Evolutionary conservation across 2,329 filamentous ascomycete genomes (phyloP).

Genomic region (Clarireedia hainanense): DNA sequence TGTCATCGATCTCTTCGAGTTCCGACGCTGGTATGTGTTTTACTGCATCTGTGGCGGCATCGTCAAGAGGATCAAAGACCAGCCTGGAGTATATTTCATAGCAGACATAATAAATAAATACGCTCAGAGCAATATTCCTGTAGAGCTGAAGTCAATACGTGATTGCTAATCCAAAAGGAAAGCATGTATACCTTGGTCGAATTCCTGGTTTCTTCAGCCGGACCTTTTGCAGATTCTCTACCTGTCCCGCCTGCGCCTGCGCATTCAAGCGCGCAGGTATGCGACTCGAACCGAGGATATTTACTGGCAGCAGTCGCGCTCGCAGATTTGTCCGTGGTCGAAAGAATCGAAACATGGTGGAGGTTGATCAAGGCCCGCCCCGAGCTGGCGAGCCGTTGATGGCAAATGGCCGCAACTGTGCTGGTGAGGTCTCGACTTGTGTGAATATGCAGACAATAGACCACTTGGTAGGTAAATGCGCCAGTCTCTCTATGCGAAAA

Average conservation of each 20-base stretch:
- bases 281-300: slow-evolving; percentile 19
- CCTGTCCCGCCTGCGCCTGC: slow-evolving; percentile 15
- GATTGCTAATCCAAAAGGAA: not conserved
- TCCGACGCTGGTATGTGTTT: slow-evolving; percentile 37
- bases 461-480: not conserved
- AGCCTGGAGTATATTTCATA: slow-evolving; percentile 38
- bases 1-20: slow-evolving; percentile 37
- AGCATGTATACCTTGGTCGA: slow-evolving; percentile 13
- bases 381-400: slow-evolving; percentile 20
- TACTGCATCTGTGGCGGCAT: slow-evolving; percentile 28
- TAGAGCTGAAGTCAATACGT: not conserved
- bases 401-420: not conserved
- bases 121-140: slow-evolving; percentile 24
- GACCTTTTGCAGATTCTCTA: slow-evolving; percentile 21
- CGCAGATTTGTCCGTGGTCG: slow-evolving; percentile 10
- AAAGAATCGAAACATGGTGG: slow-evolving; percentile 23
- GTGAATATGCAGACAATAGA: not conserved
- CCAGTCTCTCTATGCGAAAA: not conserved
- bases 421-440: not conserved
- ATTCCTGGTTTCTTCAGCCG: slow-evolving; percentile 16
- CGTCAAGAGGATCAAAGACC: slow-evolving; percentile 40
- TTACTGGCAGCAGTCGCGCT: not conserved
- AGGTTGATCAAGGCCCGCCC: slow-evolving; percentile 22
- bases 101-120: slow-evolving; percentile 31
- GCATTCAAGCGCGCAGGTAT: slow-evolving; percentile 20